Evolutionary conservation across 352 stramenopile genomes (phyloP).

Genomic region (Globisporangium lucens): DNA sequence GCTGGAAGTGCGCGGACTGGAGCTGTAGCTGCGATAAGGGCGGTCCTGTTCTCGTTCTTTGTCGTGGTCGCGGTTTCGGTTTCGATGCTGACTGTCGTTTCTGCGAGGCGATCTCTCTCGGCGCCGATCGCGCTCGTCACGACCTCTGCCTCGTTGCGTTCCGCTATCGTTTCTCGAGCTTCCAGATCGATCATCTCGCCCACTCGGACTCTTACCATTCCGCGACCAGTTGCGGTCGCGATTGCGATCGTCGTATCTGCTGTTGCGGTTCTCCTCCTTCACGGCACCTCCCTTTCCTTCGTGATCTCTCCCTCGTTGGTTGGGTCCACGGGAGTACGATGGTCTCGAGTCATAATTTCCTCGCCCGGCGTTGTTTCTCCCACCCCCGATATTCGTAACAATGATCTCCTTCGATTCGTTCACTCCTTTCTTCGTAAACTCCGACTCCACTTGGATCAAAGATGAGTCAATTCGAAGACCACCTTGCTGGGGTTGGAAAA

Average conservation of each 20-base stretch:
- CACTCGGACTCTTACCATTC: constrained; percentile 14
- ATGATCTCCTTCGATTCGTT: constrained; percentile 62
- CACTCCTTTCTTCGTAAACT: constrained; percentile 65
- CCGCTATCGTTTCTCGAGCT: constrained; percentile 15
- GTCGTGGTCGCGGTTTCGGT: constrained; percentile 30
- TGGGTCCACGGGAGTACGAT: constrained; percentile 16
- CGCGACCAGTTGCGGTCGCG: constrained; percentile 13
- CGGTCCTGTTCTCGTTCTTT: constrained; percentile 27
- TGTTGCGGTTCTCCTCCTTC: constrained; percentile 18
- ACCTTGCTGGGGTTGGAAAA: constrained; percentile 54
- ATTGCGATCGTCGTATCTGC: constrained; percentile 25
- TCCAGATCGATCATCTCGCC: constrained; percentile 16
- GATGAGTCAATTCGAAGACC: constrained; percentile 64
- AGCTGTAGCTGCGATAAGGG: constrained; percentile 34
- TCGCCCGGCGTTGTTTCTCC: not conserved
- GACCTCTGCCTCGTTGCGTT: constrained; percentile 11
- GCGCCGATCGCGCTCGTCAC: constrained; percentile 11
- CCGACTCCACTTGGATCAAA: constrained; percentile 46
- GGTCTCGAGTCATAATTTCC: constrained; percentile 9
- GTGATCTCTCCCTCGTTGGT: constrained; percentile 12
- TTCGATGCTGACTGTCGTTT: constrained; percentile 14
- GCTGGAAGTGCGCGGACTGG: constrained; percentile 24
- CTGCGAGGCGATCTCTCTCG: constrained; percentile 16
- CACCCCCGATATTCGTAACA: constrained; percentile 25
- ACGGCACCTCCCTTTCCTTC: constrained; percentile 7